A percentile compares a stretch with the other conserved stretches of the same genome.
Evolutionary conservation across 2,329 filamentous ascomycete species (phyloP).

Genomic region (Trichoderma atrobrunneum): DNA sequence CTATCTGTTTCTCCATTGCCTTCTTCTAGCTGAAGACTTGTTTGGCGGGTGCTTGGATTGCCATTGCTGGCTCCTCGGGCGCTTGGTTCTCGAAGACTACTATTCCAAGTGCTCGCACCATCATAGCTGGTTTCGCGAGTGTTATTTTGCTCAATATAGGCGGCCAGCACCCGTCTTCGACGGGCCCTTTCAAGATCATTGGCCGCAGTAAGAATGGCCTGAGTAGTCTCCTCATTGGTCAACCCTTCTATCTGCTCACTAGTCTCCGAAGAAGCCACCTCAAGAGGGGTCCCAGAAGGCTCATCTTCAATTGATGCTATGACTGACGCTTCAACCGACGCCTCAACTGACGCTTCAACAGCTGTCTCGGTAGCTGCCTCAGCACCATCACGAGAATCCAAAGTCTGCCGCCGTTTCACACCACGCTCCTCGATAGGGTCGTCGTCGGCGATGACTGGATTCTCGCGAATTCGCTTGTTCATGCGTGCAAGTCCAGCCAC

Average conservation of each 20-base stretch:
- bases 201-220: background rate
- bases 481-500: background rate
- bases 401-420: background rate
- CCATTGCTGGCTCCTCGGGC: background rate
- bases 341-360: background rate
- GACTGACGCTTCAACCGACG: background rate
- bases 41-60: background rate
- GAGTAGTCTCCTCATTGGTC: background rate
- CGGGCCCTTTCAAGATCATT: background rate
- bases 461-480: background rate
- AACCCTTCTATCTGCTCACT: background rate
- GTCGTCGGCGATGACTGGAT: background rate
- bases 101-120: background rate
- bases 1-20: background rate
- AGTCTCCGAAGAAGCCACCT: background rate
- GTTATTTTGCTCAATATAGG: background rate
- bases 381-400: background rate
- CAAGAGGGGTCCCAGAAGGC: background rate
- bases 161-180: background rate
- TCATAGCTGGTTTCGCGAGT: background rate
- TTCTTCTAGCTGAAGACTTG: background rate
- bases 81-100: background rate
- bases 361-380: background rate
- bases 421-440: background rate
- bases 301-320: background rate